Percentiles rank a stretch among this genome's conserved stretches.
Conservation (phyloP, 129 eudicot genomes). For the Erigeron canadensis region DNA sequence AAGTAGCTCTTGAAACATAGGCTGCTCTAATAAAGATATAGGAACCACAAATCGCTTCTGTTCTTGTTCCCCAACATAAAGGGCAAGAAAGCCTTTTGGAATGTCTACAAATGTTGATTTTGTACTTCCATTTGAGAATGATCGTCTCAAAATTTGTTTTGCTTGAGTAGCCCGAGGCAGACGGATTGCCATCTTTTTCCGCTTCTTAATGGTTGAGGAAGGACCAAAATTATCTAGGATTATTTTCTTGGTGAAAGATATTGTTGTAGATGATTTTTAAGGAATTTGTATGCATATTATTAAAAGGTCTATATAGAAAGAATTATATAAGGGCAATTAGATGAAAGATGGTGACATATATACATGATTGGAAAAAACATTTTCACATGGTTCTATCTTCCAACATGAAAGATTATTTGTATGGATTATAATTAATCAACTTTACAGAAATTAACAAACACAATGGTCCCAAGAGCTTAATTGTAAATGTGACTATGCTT, state of each 20-base stretch:
- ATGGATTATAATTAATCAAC: neutral
- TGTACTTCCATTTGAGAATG: conserved; percentile 6
- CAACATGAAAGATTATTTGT: neutral
- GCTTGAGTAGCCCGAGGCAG: conserved; percentile 14
- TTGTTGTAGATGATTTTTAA: neutral
- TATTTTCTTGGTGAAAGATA: neutral
- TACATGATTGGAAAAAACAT: neutral
- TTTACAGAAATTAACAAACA: neutral
- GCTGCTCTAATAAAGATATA: neutral
- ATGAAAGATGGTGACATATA: neutral
- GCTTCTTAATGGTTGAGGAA: neutral
- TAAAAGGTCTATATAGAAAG: neutral
- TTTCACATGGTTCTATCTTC: too few relatives aligned
- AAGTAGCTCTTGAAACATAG: neutral
- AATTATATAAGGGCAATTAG: neutral
- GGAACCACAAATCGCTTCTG: neutral
- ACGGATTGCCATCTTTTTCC: conserved; percentile 11
- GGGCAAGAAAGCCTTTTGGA: conserved; percentile 51
- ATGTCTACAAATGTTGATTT: neutral
- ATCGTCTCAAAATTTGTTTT: conserved; percentile 19
- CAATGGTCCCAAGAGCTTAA: neutral
- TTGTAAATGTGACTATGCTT: too few relatives aligned
- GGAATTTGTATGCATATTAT: neutral
- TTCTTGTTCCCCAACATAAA: conserved; percentile 13
- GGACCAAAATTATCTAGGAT: neutral